Conservation (phyloP, 352 stramenopile genomes). For the Globisporangium spinosum region DNA sequence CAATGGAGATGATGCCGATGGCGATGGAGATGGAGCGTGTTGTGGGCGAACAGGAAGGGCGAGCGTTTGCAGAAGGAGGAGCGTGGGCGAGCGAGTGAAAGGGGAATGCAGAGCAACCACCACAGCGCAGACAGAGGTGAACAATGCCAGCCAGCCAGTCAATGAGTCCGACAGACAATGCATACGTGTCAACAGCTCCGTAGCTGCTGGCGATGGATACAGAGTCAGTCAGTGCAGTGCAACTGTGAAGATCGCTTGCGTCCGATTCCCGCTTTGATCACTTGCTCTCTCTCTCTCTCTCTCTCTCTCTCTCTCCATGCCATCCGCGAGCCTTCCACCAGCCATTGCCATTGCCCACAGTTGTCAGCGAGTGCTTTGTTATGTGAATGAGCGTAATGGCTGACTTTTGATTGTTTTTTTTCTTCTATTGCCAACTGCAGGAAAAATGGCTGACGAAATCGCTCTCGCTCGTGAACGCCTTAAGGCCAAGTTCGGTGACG, state of each 20-base stretch:
- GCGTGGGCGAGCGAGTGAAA: not conserved
- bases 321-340: not conserved
- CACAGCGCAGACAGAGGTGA: not conserved
- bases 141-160: not conserved
- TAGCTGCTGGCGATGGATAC: not conserved
- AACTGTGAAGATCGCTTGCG: not conserved
- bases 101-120: not conserved
- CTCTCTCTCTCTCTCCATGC: not conserved
- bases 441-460: constrained; percentile 88
- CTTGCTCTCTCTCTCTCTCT: not conserved
- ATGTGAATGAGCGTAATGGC: not conserved
- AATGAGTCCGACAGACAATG: not conserved
- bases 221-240: not conserved
- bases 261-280: not conserved
- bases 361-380: not conserved
- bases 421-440: not conserved
- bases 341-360: not conserved
- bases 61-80: not conserved
- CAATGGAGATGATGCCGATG: not conserved
- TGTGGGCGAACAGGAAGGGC: not conserved
- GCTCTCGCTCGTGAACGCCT: constrained; percentile 84
- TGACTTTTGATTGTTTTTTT: constrained; percentile 7
- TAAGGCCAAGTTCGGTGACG: constrained; percentile 83
- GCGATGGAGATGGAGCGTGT: not conserved
- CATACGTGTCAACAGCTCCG: not conserved